Percentiles rank a stretch among this genome's conserved stretches.
Evolutionary conservation across 2,329 filamentous ascomycete species (phyloP).

Genomic region (Decorospora gaudefroyi): DNA sequence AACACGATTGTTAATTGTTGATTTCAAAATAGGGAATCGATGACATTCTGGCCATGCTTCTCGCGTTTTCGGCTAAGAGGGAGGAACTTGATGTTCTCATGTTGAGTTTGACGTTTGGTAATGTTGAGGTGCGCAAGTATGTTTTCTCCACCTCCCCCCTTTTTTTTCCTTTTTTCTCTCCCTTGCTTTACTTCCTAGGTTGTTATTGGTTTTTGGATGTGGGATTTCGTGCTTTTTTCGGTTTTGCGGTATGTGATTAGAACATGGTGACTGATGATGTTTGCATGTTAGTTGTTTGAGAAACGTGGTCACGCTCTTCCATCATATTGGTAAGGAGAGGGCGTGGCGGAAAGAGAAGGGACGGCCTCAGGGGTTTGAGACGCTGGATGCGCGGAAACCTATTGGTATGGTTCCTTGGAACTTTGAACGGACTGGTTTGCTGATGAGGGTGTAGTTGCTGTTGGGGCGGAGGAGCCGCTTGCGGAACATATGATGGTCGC

Average conservation of each 20-base stretch:
- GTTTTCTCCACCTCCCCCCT: not conserved
- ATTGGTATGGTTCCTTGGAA: constrained; percentile 52
- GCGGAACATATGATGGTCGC: constrained; percentile 75
- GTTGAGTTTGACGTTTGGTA: constrained; percentile 90
- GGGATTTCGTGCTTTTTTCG: too few species aligned
- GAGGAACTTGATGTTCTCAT: constrained; percentile 86
- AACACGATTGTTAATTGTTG: not conserved
- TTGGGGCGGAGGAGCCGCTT: constrained; percentile 83
- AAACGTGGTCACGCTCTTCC: constrained; percentile 88
- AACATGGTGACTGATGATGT: not conserved
- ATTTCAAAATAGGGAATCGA: constrained; percentile 85
- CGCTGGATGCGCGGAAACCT: constrained; percentile 73
- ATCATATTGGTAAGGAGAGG: constrained; percentile 87
- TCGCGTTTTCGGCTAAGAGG: constrained; percentile 78
- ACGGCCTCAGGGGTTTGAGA: constrained; percentile 70
- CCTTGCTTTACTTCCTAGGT: not conserved
- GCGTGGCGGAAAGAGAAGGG: constrained; percentile 76
- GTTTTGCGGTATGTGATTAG: too few species aligned
- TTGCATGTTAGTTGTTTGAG: constrained; percentile 69
- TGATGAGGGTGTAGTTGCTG: constrained; percentile 61
- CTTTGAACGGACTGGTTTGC: not conserved
- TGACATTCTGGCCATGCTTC: constrained; percentile 84
- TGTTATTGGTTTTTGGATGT: too few species aligned
- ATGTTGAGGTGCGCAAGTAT: constrained; percentile 85
- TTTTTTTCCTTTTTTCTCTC: not conserved